Base-by-base conservation (phyloP, 169 alveolate species). In the Cryptosporidium meleagridis region DNA sequence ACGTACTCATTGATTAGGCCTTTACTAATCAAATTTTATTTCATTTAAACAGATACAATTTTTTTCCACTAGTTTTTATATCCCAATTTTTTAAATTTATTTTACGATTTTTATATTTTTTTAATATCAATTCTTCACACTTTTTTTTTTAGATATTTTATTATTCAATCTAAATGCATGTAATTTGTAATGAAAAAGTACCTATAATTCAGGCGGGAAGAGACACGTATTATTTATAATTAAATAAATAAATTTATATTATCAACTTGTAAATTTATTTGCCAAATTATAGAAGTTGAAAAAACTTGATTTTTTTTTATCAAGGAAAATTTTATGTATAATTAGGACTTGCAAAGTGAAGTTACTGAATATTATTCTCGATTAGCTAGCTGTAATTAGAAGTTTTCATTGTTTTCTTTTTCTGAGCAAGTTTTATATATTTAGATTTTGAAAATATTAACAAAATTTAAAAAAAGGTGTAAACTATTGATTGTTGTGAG, bases 181-280 rank as follows among this genome's bases (percentile, higher is more conserved):
- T 58, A 73, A 73, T 73, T 73, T 33, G 21, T 31, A 29, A 73
- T 39, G 23, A 33, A 55, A 26, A 12, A 59, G 86, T 59, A 73
- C 85, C 85, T 26, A 29, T 44, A 3, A 55, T 3, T 48, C 37
- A 59, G 72, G 86, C 86, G 86, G 86, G 86, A 73, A 48, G 31
- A 73, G 69, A 73, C 86, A 73, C 70, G 86, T 73, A 51, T 72
- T 39, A 26, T 23, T 53, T 73, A 10, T 52, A 53, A 23, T 51
- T 52, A 29, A 29, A 53, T 23, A 55, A 21, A 21, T 18, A 53
- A 23, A 55, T 55, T 55, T 23, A 3, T 55, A 48, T 14, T 48
- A 45, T 12, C 3, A 45, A 3, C 21, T 14, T 21, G 26, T 8
- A 21, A 55, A 0, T 8, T 23, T 21, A 55, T 21, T 55, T 55